phyloP scores from a whole-genome alignment of 345 rosid genomes.

The Camelina neglecta region DNA sequence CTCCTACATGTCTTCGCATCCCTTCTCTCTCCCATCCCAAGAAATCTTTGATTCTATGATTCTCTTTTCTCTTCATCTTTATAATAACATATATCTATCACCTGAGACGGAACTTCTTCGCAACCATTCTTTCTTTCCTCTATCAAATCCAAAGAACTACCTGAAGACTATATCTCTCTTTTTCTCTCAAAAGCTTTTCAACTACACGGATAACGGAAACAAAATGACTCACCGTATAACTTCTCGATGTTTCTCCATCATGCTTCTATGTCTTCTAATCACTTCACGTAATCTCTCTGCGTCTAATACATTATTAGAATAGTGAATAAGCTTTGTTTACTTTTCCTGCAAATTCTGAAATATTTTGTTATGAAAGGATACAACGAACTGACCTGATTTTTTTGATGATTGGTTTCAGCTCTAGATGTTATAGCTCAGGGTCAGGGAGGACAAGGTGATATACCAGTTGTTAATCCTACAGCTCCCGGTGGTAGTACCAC shows the following conservation, averaged over 20 bases:
- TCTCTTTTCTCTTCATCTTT: conserved; percentile 43
- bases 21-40: conserved; percentile 65
- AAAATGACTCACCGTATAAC: conserved; percentile 54
- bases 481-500: conserved; percentile 56
- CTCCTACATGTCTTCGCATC: conserved; percentile 51
- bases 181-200: conserved; percentile 19
- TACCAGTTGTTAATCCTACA: conserved; percentile 80
- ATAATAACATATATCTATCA: conserved; percentile 36
- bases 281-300: conserved; percentile 66
- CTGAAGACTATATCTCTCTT: conserved; percentile 28
- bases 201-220: conserved; percentile 41
- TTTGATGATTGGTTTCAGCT: conserved; percentile 41
- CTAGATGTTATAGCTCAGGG: conserved; percentile 44
- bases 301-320: conserved; percentile 10
- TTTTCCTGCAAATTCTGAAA: not conserved
- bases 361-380: not conserved
- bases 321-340: not conserved
- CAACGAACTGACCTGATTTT: conserved; percentile 28
- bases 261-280: conserved; percentile 58
- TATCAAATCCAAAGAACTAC: conserved; percentile 41
- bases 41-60: conserved; percentile 86
- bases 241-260: conserved; percentile 47
- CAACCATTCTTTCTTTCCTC: conserved; percentile 52
- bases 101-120: conserved; percentile 62
- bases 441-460: conserved; percentile 43